Base-by-base conservation (phyloP, 139 green algal genomes). In the Zygnema cylindricum region DNA sequence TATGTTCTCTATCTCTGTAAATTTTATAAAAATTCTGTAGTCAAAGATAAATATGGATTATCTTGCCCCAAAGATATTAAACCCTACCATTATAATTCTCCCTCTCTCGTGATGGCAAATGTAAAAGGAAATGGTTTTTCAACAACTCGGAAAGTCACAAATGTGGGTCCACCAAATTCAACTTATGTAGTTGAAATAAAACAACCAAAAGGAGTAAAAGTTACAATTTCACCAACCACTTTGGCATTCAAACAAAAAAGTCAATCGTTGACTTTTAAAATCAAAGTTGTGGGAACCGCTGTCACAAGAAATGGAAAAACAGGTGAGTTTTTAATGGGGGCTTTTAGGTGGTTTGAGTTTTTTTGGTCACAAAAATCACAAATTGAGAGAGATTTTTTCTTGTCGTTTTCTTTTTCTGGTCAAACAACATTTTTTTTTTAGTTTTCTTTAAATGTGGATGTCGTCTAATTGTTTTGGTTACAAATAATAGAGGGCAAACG, bases 171-270 rank as follows among this genome's bases (percentile, higher is more conserved):
- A 25, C 41, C 11, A 16, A 69, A 39, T 39, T 40, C 38, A 30
- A 85, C 78, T 16, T 85, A 85, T 38, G 69, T 35, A 81, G 78
- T 63, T 38, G 36, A 85, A 63, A 41, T 85, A 35, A 41, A 77
- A 1, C 36, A 32, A 30, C 78, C 78, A n/a, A 7, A 33, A 33
- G 78, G 78, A 38, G 16, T 54, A 25, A 39, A 57, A 75, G 81
- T 87, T 23, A 87, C 43, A 2, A 55, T 87, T 39, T 54, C 54
- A 30, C 81, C 81, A 22, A 87, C n/a, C 49, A 25, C 40, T 42
- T 78, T 87, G 35, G 32, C 38, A 38, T 36, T 85, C 0, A 57
- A 57, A 1, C 32, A 39, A 33, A 33, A 30, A 39, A 83, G 33
- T 21, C 69, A 32, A 33, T 32, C 69, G 76, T 16, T 63, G 7